Percentiles rank a stretch among this genome's conserved stretches.
Conservation (phyloP, 805 yeast genomes). For the Metschnikowia cerradonensis region DNA sequence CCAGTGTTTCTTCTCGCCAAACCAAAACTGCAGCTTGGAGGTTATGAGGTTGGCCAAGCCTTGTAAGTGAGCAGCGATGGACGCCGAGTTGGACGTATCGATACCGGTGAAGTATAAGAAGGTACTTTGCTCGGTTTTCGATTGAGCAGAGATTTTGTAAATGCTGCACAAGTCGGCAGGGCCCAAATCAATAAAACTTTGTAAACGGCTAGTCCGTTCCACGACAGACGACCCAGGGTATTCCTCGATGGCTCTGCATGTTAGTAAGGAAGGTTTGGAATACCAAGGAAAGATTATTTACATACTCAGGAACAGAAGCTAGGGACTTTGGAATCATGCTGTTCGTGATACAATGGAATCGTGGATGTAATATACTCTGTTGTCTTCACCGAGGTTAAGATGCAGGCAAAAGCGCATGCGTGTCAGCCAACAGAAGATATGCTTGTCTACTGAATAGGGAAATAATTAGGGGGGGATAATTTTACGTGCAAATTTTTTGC, state of each 20-base stretch:
- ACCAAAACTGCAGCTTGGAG: conserved; percentile 67
- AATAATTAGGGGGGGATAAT: neutral
- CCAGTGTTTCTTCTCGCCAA: conserved; percentile 67
- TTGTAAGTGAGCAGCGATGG: conserved; percentile 73
- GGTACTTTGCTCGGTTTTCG: conserved; percentile 58
- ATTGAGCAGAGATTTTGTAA: conserved; percentile 38
- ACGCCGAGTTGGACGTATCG: conserved; percentile 71
- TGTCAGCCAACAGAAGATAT: neutral
- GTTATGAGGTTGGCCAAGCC: conserved; percentile 60
- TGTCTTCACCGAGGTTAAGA: conserved; percentile 1
- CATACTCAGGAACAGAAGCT: conserved; percentile 39
- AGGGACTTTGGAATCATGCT: conserved; percentile 34
- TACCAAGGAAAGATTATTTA: conserved; percentile 3
- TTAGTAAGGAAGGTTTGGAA: conserved; percentile 14
- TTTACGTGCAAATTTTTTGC: no score
- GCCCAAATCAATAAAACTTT: conserved; percentile 62
- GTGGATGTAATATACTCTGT: neutral
- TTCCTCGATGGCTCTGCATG: conserved; percentile 45
- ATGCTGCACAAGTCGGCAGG: conserved; percentile 63
- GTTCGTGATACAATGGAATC: neutral
- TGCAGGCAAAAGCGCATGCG: conserved; percentile 5
- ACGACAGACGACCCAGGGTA: conserved; percentile 54
- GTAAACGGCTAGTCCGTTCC: conserved; percentile 60
- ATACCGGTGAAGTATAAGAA: conserved; percentile 71
- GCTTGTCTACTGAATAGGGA: neutral